Evolutionary conservation across 495 filamentous ascomycete species (phyloP), one percentile per base, ranked within the genome.

Genomic region (Aspergillus coremiiformis): DNA sequence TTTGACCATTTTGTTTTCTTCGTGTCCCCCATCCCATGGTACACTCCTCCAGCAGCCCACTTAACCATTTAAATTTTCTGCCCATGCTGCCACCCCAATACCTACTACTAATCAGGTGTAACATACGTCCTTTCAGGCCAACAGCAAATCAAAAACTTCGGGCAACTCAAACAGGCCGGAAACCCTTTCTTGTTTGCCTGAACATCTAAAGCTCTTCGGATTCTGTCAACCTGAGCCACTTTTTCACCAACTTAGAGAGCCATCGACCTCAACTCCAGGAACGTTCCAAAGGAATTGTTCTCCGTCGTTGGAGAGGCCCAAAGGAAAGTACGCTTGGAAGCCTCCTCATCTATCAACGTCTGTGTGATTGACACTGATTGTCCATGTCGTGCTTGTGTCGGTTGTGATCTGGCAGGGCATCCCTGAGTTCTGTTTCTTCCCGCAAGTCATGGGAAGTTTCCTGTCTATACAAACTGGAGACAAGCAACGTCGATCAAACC

Each of bases 401-500:
- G 30, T 48, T 32, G 21, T 49, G 19, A 49, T 39, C 45, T 44
- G 54, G 59, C 42, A 51, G 39, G 35, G 49, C 37, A 57, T 37
- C 47, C 23, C 37, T 48, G 41, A 39, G 27, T 30, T 39, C 17
- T 37, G 43, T 22, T 50, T 44, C 33, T 49, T 44, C 52, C 37
- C 46, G 24, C 22, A 53, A 65, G 62, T 44, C 59, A 73, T 73
- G 66, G 69, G 69, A 58, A 71, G 66, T 51, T 57, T 57, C 41
- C 62, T 68, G 50, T 75, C 72, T 23, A 64, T 56, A 17, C 55
- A 54, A 54, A 64, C 57, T 37, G 68, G 61, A 63, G 59, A 70
- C 33, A 72, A 74, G 47, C 66, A 55, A 30, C 63, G 62, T 48
- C 66, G 64, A 33, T 58, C 63, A 21, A 73, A 70, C 29, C 67